A percentile compares a stretch with the other conserved stretches of the same genome.
phyloP scores from a whole-genome alignment of 1,284 basidiomycete genomes.

The Sanghuangporus sanghuang region DNA sequence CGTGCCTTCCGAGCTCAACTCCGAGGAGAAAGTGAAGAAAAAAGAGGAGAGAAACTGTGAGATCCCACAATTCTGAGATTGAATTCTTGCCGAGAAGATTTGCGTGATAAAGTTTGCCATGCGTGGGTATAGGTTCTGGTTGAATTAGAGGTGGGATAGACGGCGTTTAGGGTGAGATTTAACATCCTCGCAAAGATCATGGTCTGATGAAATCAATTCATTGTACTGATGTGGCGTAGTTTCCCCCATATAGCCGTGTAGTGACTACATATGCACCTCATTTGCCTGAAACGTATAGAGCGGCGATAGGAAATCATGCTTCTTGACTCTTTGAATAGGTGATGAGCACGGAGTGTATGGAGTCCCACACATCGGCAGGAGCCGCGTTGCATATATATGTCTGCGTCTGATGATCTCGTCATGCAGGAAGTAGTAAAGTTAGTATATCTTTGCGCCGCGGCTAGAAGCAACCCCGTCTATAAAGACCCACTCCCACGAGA shows the following conservation, averaged over 20 bases:
- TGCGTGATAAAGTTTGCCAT: background rate
- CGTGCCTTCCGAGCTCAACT: background rate
- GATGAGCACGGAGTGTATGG: background rate
- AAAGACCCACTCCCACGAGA: background rate
- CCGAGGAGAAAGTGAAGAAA: background rate
- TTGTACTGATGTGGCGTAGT: background rate
- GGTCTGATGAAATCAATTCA: background rate
- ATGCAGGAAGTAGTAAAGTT: background rate
- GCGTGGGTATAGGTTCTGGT: background rate
- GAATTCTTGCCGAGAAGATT: background rate
- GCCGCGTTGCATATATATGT: background rate
- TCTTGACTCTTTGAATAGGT: background rate
- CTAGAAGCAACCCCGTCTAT: background rate
- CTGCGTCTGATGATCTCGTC: background rate
- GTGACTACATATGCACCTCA: background rate
- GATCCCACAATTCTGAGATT: background rate
- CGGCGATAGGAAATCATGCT: background rate
- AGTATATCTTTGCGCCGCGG: background rate
- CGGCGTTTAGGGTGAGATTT: background rate
- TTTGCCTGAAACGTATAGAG: background rate
- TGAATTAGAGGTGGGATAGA: background rate
- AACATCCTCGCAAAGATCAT: background rate
- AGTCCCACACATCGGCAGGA: background rate
- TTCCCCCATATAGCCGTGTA: background rate
- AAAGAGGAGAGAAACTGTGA: background rate